Evolutionary conservation across 306 rosid species (phyloP).

Genomic region (Crotalaria pallida): DNA sequence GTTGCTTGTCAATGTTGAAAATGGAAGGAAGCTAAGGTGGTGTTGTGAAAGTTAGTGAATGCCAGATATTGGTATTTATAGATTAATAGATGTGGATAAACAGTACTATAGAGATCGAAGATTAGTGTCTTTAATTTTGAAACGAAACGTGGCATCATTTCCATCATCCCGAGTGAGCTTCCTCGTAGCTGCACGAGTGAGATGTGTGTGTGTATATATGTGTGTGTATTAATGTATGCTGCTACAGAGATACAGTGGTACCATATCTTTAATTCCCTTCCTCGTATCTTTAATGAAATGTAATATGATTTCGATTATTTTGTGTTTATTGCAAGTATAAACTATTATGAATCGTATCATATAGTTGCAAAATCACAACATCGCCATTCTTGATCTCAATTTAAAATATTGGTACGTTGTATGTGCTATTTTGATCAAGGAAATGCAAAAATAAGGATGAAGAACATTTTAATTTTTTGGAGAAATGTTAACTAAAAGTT

Average conservation of each 20-base stretch:
- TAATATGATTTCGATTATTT: no score
- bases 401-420: no score
- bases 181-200: slow-evolving; percentile 44
- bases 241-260: background rate
- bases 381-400: no score
- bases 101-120: no score
- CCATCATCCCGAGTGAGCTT: slow-evolving; percentile 27
- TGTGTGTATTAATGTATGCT: background rate
- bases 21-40: background rate
- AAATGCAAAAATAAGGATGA: background rate
- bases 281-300: no score
- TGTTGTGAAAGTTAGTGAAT: slow-evolving; percentile 20
- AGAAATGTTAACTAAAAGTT: no score
- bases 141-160: no score
- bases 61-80: slow-evolving; percentile 45
- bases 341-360: no score
- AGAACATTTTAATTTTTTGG: background rate
- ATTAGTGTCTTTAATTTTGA: no score
- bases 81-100: slow-evolving; percentile 31
- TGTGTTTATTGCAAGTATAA: no score
- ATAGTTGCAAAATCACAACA: no score
- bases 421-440: background rate
- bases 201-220: background rate
- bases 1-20: background rate
- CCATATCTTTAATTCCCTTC: no score